phyloP scores from a whole-genome alignment of 2,329 filamentous ascomycete genomes.

The Fusarium sp. region DNA sequence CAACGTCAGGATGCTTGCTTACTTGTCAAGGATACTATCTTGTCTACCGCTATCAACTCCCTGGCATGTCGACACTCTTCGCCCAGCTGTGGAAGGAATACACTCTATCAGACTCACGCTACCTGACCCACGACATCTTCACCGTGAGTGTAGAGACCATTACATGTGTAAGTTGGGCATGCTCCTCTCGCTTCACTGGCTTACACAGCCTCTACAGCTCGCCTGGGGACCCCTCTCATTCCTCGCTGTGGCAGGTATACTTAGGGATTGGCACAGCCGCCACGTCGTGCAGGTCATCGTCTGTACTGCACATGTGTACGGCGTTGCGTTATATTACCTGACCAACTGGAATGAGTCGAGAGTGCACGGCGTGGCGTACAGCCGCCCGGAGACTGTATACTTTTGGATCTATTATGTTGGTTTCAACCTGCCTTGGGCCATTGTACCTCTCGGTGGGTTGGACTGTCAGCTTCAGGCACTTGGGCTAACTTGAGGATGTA shows the following conservation, averaged over 20 bases:
- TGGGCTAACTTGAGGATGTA: conserved; percentile 30
- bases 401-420: conserved; percentile 71
- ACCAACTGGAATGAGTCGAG: conserved; percentile 62
- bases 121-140: conserved; percentile 81
- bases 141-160: conserved; percentile 88
- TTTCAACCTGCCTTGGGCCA: conserved; percentile 67
- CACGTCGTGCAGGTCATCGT: conserved; percentile 61
- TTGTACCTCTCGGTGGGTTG: conserved; percentile 63
- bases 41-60: conserved; percentile 70
- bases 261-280: conserved; percentile 53
- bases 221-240: conserved; percentile 68
- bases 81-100: conserved; percentile 96
- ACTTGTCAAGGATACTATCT: conserved; percentile 73
- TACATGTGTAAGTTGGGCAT: conserved; percentile 67
- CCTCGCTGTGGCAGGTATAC: conserved; percentile 56
- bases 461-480: not conserved
- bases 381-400: conserved; percentile 67
- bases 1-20: not conserved
- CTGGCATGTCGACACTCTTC: conserved; percentile 74
- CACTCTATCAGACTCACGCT: conserved; percentile 84
- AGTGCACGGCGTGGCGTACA: conserved; percentile 57
- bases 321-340: conserved; percentile 68
- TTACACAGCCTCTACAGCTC: conserved; percentile 46
- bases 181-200: not conserved
- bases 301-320: conserved; percentile 65